Evolutionary conservation across 2,329 filamentous ascomycete species (phyloP), one percentile per base, ranked within the genome.

Genomic region (Zasmidium angulare): DNA sequence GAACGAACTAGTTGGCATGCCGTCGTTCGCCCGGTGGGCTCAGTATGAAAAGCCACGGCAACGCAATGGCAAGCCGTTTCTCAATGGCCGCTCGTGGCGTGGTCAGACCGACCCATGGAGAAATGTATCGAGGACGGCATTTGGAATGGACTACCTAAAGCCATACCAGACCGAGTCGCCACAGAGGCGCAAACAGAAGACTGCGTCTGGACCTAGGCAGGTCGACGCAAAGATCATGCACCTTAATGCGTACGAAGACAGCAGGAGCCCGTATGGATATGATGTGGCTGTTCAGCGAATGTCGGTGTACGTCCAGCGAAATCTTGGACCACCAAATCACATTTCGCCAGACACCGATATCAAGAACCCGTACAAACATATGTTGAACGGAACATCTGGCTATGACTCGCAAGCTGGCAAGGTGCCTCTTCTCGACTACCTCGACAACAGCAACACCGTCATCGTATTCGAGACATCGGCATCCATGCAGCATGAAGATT

Each of bases 381-480:
- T 49, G 19, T 1, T 47, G 1, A 55, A 55, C 14, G 58, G 46
- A 17, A 52, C 24, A 24, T 20, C 54, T 26, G 54, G 31, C n/a
- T 20, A 40, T n/a, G 20, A 10, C 19, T 14, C 19, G 10, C 19
- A 19, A 7, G 43, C 50, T 22, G 47, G 56, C 10, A 40, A 51
- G 22, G 50, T 61, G n/a, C 40, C 61, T 2, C 51, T 63, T 22
- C 48, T 68, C 14, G 46, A 60, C 10, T 48, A 51, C 9, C 74
- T 81, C 3, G 82, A 84, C 59, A 82, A 82, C 50, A 76, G 76
- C 20, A 79, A 76, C 59, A 80, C 79, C 0, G 79, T 84, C 56
- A 81, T 84, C 55, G 71, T 84, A 24, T 83, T 84, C 60, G 81
- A 84, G 60, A 78, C 79, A 50, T 79, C 79, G 0, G 76, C 80